Evolutionary conservation across 1,284 basidiomycete species (phyloP), one percentile per base, ranked within the genome.

Genomic region (Schizophyllum amplum): DNA sequence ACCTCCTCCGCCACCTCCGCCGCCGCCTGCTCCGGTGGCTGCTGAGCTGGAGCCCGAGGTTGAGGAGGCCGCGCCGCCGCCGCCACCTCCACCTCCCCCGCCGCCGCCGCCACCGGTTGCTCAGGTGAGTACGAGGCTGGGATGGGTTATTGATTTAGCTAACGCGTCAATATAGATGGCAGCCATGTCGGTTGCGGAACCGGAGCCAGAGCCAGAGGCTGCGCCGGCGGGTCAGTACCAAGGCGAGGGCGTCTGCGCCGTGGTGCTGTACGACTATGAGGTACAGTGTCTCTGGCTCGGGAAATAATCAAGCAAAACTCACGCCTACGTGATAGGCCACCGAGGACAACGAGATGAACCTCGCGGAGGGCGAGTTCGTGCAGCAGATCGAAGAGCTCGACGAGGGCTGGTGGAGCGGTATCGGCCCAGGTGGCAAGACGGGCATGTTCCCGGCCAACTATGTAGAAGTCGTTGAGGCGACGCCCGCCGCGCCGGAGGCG

Each of bases 401-500:
- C 65, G 89, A 92, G 63, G 89, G 83, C 13, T 88, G 86, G 93
- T 94, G 92, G 92, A 81, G 76, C 60, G 93, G 91, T 25, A 75
- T 83, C 49, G 84, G 84, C 33, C 71, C 76, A 46, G 75, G 74
- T 25, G 90, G 90, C 13, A 72, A 78, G 73, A 73, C 71, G 5
- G 92, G 93, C 2, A 67, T 90, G 51, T 92, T 92, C 79, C 84
- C 91, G 72, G 87, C 90, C 11, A 94, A 92, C 68, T 95, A 94
- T 64, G 90, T 92, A 49, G 87, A 92, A 66, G 63, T 90, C 27
- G 67, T 91, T 9, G 83, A 83, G 56, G 60, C 24, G 48, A 24
- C 20, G 24, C 20, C 48, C 22, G 33, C 33, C 0, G 73, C 70
- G 60, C 67, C 60, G 0, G 73, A 71, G 59, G 69, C 67, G 51